Evolutionary conservation across 2,329 filamentous ascomycete species (phyloP).

Genomic region (Curvularia lunata): DNA sequence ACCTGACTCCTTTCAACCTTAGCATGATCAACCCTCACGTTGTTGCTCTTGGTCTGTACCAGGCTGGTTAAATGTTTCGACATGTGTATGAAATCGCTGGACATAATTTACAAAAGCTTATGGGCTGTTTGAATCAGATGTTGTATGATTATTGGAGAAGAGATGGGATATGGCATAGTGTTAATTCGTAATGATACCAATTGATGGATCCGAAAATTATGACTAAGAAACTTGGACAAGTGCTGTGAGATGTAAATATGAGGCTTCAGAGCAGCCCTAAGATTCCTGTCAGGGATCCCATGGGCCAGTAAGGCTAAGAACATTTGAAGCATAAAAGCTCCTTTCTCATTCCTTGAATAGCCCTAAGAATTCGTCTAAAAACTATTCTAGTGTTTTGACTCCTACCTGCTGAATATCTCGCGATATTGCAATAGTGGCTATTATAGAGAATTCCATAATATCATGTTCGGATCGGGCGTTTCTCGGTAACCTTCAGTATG

Average conservation of each 20-base stretch:
- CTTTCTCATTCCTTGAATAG: too few relatives aligned
- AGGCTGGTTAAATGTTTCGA: constrained; percentile 68
- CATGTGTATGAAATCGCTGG: background rate
- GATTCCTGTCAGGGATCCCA: too few relatives aligned
- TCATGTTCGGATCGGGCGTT: too few relatives aligned
- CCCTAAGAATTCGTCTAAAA: too few relatives aligned
- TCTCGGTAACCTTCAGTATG: too few relatives aligned
- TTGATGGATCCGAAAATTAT: background rate
- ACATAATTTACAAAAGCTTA: background rate
- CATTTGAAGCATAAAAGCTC: too few relatives aligned
- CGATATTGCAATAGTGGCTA: too few relatives aligned
- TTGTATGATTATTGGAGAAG: constrained; percentile 11
- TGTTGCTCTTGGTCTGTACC: constrained; percentile 75
- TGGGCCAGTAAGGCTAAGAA: too few relatives aligned
- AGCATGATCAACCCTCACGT: constrained; percentile 77
- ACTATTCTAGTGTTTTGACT: too few relatives aligned
- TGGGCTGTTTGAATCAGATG: constrained; percentile 11
- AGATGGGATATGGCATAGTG: background rate
- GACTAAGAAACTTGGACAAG: background rate
- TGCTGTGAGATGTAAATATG: background rate
- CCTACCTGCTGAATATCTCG: too few relatives aligned
- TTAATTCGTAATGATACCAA: constrained; percentile 19
- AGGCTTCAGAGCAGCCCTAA: too few relatives aligned
- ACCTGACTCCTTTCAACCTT: constrained; percentile 78
- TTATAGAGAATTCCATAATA: too few relatives aligned